Evolutionary conservation across 176 grass and related monocot genomes (phyloP).

Genomic region (Rhynchospora breviuscula): DNA sequence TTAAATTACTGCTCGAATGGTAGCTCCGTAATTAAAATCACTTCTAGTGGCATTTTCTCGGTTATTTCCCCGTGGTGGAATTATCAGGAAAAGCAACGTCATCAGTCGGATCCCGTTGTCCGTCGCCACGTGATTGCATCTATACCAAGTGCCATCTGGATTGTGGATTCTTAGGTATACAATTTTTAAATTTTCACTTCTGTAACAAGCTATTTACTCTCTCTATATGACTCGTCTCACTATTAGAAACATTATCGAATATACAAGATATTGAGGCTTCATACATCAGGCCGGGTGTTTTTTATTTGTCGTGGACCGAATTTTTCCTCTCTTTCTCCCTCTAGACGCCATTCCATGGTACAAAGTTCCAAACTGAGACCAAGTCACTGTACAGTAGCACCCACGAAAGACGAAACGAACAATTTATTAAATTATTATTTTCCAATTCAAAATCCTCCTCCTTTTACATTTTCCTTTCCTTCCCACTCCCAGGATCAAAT

Average conservation of each 20-base stretch:
- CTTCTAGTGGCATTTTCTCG: background rate
- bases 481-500: too few species aligned
- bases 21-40: background rate
- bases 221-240: background rate
- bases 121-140: background rate
- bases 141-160: conserved; percentile 13
- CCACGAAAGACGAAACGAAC: conserved; percentile 6
- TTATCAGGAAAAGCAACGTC: conserved; percentile 12
- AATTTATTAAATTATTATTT: background rate
- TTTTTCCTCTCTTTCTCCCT: background rate
- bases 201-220: background rate
- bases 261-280: background rate
- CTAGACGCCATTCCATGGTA: background rate
- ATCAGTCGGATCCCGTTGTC: background rate
- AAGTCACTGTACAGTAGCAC: conserved; percentile 6
- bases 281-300: background rate
- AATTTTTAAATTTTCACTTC: background rate
- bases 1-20: background rate
- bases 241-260: background rate
- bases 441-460: background rate
- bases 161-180: background rate
- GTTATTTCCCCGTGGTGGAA: background rate
- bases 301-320: background rate
- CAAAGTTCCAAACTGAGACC: background rate
- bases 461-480: background rate